phyloP scores from a whole-genome alignment of 306 rosid species.

The Gynostemma pentaphyllum region DNA sequence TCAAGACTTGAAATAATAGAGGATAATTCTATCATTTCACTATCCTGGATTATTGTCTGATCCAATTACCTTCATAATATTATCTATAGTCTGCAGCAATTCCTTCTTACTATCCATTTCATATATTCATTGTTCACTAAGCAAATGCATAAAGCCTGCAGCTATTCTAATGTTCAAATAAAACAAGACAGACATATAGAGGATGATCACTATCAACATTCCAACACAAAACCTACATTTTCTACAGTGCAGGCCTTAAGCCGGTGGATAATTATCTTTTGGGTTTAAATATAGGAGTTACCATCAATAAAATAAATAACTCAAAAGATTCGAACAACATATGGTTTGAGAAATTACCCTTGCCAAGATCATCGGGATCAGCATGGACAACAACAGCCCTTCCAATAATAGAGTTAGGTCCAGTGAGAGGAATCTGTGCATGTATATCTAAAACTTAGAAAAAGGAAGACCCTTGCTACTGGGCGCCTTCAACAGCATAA shows the following conservation, averaged over 20 bases:
- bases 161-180: background rate
- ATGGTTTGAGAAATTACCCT: conserved; percentile 37
- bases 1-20: no score
- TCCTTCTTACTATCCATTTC: no score
- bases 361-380: conserved; percentile 94
- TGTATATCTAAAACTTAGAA: conserved; percentile 7
- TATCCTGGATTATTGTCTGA: no score
- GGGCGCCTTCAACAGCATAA: background rate
- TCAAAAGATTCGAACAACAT: background rate
- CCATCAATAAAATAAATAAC: no score
- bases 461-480: background rate
- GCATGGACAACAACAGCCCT: conserved; percentile 95
- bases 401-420: conserved; percentile 72
- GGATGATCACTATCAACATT: background rate
- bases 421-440: conserved; percentile 84
- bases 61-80: background rate
- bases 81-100: background rate
- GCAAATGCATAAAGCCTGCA: background rate
- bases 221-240: background rate
- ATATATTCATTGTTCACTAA: background rate
- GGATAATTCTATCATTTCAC: no score
- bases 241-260: background rate
- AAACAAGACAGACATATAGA: background rate
- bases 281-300: background rate
- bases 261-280: background rate